A percentile compares a stretch with the other conserved stretches of the same genome.
phyloP scores from a whole-genome alignment of 768 basidiomycete genomes.

The Boletus sp. region DNA sequence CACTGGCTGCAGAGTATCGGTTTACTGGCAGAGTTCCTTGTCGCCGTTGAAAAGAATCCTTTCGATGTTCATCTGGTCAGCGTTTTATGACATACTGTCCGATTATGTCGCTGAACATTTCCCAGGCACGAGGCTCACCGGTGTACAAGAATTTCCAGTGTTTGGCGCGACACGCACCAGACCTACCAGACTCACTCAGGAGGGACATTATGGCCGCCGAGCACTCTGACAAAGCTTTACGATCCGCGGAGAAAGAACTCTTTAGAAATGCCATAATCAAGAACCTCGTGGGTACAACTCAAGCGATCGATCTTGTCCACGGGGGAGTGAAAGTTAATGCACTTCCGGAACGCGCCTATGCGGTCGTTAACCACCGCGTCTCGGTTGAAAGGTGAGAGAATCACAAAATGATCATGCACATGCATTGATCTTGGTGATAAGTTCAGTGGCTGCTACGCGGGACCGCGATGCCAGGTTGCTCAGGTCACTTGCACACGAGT shows the following conservation, averaged over 20 bases:
- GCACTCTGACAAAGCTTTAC: conserved; percentile 50
- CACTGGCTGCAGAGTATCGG: conserved; percentile 66
- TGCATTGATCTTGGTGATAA: conserved; percentile 2
- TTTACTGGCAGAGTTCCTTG: conserved; percentile 69
- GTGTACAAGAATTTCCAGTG: conserved; percentile 65
- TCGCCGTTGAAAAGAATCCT: conserved; percentile 67
- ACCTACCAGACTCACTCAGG: conserved; percentile 48
- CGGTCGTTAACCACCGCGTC: conserved; percentile 72
- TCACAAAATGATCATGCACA: background rate
- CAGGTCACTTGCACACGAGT: conserved; percentile 44
- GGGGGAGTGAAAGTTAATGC: conserved; percentile 76
- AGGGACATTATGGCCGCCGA: conserved; percentile 46
- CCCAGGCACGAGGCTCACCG: conserved; percentile 54
- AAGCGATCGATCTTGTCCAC: conserved; percentile 71
- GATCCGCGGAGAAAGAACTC: conserved; percentile 47
- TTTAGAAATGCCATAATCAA: conserved; percentile 39
- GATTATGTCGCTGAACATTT: background rate
- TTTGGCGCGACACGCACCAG: conserved; percentile 57
- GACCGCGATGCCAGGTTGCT: conserved; percentile 44
- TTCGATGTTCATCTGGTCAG: conserved; percentile 49
- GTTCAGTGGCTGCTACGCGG: conserved; percentile 43
- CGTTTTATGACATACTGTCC: background rate
- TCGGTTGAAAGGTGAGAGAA: conserved; percentile 51
- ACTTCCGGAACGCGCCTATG: conserved; percentile 70
- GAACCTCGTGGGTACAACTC: conserved; percentile 64